These are phyloP conservation scores for Angophora floribunda DNA, from an alignment of 345 rosid genomes.

Conservation along the genomic window DNA sequence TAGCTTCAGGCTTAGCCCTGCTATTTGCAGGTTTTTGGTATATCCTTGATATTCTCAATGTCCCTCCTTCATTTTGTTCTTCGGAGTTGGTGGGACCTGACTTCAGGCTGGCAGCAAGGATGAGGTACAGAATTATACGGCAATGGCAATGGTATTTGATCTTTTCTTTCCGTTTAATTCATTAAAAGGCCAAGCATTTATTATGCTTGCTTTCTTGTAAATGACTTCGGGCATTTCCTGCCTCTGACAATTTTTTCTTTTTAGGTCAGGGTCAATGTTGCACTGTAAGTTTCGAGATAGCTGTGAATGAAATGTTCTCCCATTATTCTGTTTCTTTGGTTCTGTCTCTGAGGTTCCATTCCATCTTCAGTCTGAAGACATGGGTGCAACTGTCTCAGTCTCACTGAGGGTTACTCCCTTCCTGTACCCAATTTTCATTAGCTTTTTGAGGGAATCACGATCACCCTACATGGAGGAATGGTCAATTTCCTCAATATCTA, in stretches of 20 bases:
- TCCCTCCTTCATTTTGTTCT: background rate
- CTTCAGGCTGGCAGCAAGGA: background rate
- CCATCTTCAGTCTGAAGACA: background rate
- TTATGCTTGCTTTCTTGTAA: background rate
- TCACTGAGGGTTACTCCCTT: background rate
- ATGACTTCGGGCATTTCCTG: background rate
- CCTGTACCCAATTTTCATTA: background rate
- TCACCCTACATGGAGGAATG: background rate
- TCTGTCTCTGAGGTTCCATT: background rate
- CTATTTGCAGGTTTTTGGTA: background rate
- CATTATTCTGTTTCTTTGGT: background rate
- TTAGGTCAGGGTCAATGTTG: background rate
- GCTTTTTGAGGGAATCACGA: background rate
- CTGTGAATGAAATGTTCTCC: background rate
- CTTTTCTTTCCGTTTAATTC: background rate
- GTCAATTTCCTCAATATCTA: background rate
- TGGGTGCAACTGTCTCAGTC: background rate
- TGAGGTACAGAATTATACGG: background rate
- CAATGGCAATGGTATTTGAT: background rate
- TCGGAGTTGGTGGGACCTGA: background rate
- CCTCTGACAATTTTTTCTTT: background rate
- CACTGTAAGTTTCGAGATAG: background rate
- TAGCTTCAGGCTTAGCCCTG: background rate
- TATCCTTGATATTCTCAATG: background rate
- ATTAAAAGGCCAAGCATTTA: background rate